Evolutionary conservation across 768 basidiomycete genomes (phyloP).

Genomic region (Mycena haematopus): DNA sequence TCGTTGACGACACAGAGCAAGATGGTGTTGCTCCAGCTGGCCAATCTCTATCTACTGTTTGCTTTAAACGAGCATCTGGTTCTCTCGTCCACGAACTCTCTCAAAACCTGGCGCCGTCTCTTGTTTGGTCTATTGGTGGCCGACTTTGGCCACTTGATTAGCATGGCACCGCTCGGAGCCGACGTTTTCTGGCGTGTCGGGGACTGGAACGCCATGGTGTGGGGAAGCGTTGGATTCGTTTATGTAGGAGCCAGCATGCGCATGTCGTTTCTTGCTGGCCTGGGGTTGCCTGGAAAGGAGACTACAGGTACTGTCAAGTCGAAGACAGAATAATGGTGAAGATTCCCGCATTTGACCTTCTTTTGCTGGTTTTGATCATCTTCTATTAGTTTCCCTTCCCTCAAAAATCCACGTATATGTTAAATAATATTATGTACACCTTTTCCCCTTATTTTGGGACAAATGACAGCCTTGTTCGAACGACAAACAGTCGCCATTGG

Average conservation of each 20-base stretch:
- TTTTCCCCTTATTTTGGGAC: too few relatives aligned
- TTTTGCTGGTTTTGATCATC: background rate
- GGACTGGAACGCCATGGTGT: conserved; percentile 60
- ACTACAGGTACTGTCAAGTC: background rate
- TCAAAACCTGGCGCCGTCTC: conserved; percentile 50
- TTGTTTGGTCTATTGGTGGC: conserved; percentile 53
- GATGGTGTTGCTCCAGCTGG: conserved; percentile 53
- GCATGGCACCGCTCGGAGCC: conserved; percentile 50
- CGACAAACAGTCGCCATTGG: too few relatives aligned
- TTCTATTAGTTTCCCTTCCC: background rate
- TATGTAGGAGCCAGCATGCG: conserved; percentile 53
- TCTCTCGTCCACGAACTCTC: conserved; percentile 48
- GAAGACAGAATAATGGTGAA: conserved; percentile 19
- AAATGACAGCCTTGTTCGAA: background rate
- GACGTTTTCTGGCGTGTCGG: conserved; percentile 51
- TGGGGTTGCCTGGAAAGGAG: conserved; percentile 35
- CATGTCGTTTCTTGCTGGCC: conserved; percentile 45
- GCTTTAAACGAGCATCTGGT: conserved; percentile 58
- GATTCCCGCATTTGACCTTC: background rate
- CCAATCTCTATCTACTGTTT: conserved; percentile 59
- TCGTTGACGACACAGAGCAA: conserved; percentile 38
- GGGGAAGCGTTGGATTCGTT: conserved; percentile 62
- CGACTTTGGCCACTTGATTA: conserved; percentile 55
- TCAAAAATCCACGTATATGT: background rate
- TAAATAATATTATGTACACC: too few relatives aligned